A percentile compares a stretch with the other conserved stretches of the same genome.
Conservation (phyloP, 805 yeast species). For the Monosporozyma yasuniensis region DNA sequence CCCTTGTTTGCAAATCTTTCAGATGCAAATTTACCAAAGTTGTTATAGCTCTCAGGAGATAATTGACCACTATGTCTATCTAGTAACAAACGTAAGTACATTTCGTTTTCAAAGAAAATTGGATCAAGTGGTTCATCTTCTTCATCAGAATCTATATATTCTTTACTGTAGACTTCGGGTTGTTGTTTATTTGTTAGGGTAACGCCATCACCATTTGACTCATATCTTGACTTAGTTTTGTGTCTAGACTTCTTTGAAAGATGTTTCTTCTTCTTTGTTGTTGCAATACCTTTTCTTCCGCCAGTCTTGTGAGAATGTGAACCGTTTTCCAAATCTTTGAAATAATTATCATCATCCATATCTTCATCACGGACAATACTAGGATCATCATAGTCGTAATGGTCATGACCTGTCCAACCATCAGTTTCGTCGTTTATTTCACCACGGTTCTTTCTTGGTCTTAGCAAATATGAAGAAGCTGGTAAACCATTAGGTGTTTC, state of each 20-base stretch:
- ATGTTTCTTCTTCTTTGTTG: constrained; percentile 5
- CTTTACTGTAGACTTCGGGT: constrained; percentile 20
- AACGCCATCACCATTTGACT: constrained; percentile 6
- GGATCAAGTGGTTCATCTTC: constrained; percentile 18
- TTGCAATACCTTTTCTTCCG: constrained; percentile 19
- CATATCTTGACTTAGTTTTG: not conserved
- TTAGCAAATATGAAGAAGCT: constrained; percentile 21
- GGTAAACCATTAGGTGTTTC: constrained; percentile 23
- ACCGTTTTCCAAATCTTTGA: constrained; percentile 15
- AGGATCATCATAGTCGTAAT: constrained; percentile 17
- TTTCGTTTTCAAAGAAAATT: constrained; percentile 30
- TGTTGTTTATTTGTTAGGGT: not conserved
- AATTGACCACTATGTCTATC: constrained; percentile 23
- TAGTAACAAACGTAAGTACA: constrained; percentile 26
- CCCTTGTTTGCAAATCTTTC: constrained; percentile 25
- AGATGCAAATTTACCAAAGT: constrained; percentile 21
- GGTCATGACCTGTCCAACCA: constrained; percentile 17
- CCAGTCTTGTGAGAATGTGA: not conserved
- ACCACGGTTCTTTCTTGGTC: constrained; percentile 7
- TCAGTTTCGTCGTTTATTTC: constrained; percentile 10
- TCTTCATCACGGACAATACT: constrained; percentile 14
- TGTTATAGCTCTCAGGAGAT: constrained; percentile 14
- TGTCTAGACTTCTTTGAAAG: constrained; percentile 1
- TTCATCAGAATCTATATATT: constrained; percentile 28
- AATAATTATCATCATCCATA: constrained; percentile 20